Conservation (phyloP, 2,329 filamentous ascomycete genomes). For the Paecilomyces formosus region DNA sequence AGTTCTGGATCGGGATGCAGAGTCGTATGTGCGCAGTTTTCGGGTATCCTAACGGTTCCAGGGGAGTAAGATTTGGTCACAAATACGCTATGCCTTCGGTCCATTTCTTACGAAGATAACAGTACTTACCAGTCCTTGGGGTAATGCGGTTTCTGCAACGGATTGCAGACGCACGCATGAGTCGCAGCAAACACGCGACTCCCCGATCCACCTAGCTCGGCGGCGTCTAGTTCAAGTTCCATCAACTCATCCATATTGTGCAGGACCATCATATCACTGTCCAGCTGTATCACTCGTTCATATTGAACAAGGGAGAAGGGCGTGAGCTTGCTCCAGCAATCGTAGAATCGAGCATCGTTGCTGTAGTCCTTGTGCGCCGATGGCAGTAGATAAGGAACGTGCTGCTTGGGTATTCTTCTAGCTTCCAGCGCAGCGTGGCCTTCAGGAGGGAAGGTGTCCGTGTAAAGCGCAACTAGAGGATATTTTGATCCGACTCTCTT, state of each 20-base stretch:
- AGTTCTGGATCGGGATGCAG: constrained; percentile 46
- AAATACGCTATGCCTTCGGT: neutral
- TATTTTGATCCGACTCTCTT: constrained; percentile 59
- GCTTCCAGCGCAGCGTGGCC: constrained; percentile 62
- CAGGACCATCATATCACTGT: constrained; percentile 79
- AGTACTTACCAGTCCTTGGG: constrained; percentile 58
- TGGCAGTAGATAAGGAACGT: constrained; percentile 66
- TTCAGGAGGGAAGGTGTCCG: constrained; percentile 61
- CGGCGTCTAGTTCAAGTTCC: constrained; percentile 64
- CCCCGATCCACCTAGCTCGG: constrained; percentile 44
- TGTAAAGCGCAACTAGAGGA: constrained; percentile 76
- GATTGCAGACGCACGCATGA: constrained; percentile 83
- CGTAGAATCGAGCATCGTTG: constrained; percentile 76
- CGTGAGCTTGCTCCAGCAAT: constrained; percentile 82
- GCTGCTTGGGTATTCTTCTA: constrained; percentile 62
- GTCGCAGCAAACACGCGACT: constrained; percentile 69
- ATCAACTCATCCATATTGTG: constrained; percentile 90
- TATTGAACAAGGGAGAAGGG: constrained; percentile 72
- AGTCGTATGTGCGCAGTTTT: constrained; percentile 55
- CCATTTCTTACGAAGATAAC: neutral
- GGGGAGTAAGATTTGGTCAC: neutral
- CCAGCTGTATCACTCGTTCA: constrained; percentile 71
- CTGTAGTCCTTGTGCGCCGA: constrained; percentile 58
- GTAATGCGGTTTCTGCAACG: constrained; percentile 69
- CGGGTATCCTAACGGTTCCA: constrained; percentile 35